Evolutionary conservation across 108 stramenopile genomes (phyloP), one percentile per base, ranked within the genome.

Genomic region (Chaetoceros muelleri): DNA sequence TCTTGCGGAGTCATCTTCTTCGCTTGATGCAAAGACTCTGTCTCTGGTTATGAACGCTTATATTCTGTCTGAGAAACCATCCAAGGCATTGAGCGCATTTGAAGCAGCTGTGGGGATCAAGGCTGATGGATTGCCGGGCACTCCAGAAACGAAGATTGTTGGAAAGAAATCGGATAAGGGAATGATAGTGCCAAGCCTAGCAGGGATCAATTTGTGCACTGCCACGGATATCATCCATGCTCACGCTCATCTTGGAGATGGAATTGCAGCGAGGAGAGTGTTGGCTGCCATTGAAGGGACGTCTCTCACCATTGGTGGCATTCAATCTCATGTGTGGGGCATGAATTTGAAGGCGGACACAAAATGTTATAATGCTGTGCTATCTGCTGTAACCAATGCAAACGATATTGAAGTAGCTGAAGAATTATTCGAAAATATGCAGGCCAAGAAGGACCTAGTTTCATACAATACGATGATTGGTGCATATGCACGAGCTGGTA

Each of bases 401-500:
- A 65, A 73, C 19, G 71, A 64, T n/a, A 58, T 80, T 28, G 55
- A 61, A 13, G 58, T 74, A 16, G 81, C 88, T 27, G 7, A 76
- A 24, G 62, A 79, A 44, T 68, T 85, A 28, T 90, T 79, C 53
- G 72, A 85, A 13, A 67, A 60, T 29, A 79, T 91, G 74, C 60
- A 70, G 1, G 62, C 73, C 8, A 62, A 65, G 23, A 80, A 68
- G 59, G 78, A 87, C 45, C 27, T 85, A 17, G 81, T 89, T 29
- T 75, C 86, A 13, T 93, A 80, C 69, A 93, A 88, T 52, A 78
- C 82, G 18, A 76, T 93, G 66, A 74, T 93, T 28, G 69, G 76
- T 46, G 82, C 72, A 2, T 72, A 76, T 52, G 76, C 81, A 24
- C 73, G 54, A 22, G 62, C 50, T 28, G 77, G 78, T 7, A 55